Conservation (phyloP, 331 rosid species). For the Rosa hybrid region DNA sequence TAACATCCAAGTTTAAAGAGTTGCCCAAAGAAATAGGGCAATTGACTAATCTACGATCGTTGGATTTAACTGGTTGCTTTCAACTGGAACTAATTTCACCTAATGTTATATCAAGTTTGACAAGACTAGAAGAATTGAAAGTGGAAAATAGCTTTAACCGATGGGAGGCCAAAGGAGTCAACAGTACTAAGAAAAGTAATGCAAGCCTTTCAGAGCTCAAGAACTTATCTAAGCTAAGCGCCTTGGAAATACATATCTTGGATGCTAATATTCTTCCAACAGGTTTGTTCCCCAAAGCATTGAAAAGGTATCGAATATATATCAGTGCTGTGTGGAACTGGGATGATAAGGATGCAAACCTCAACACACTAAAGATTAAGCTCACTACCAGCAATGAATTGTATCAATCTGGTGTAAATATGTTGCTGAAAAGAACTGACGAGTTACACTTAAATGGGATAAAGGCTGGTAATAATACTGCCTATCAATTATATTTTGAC, state of each 20-base stretch:
- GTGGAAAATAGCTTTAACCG: neutral
- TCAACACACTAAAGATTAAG: neutral
- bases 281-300: neutral
- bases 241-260: neutral
- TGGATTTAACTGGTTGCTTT: neutral
- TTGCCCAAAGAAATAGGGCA: conserved; percentile 19
- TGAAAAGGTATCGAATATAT: neutral
- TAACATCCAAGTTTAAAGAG: accelerated
- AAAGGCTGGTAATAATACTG: neutral
- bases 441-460: neutral
- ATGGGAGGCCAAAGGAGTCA: conserved; percentile 12
- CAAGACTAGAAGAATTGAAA: conserved; percentile 14
- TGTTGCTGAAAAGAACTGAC: conserved; percentile 6
- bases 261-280: neutral
- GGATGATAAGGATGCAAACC: accelerated
- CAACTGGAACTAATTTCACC: neutral
- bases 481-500: neutral
- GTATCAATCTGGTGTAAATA: neutral
- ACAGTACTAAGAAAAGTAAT: neutral
- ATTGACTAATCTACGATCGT: neutral
- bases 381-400: neutral
- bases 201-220: conserved; percentile 15
- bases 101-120: conserved; percentile 19
- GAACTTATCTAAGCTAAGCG: accelerated
- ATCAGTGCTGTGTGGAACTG: neutral